A percentile compares a stretch with the other conserved stretches of the same genome.
These are phyloP conservation scores for Tricholoma furcatifolium DNA, from an alignment of 768 basidiomycete species.

Conservation along the genomic window DNA sequence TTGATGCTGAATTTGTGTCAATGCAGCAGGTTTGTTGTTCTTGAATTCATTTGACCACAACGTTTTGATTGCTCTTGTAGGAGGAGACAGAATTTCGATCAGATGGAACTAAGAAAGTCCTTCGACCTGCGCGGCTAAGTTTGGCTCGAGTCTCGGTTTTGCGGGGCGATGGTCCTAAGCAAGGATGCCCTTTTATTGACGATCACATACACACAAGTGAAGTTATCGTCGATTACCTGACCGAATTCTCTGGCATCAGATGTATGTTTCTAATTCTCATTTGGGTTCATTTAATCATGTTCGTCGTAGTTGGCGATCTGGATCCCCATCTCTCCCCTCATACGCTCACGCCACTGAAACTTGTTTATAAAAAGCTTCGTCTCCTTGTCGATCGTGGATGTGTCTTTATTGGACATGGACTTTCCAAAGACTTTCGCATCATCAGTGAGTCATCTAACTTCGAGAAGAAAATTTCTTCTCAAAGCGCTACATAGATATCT, in stretches of 20 bases:
- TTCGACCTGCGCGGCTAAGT: constrained; percentile 88
- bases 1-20: constrained; percentile 97
- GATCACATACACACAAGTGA: constrained; percentile 98
- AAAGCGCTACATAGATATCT: constrained; percentile 64
- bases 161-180: constrained; percentile 77
- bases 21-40: constrained; percentile 76
- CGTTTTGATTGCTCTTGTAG: constrained; percentile 32
- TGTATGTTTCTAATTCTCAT: constrained; percentile 46
- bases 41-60: background rate
- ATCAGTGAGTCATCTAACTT: constrained; percentile 72
- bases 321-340: constrained; percentile 81
- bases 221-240: constrained; percentile 92
- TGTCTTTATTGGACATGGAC: constrained; percentile 95
- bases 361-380: constrained; percentile 98
- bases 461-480: constrained; percentile 1
- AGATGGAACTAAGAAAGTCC: constrained; percentile 89
- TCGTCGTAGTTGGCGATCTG: constrained; percentile 78
- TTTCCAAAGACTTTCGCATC: constrained; percentile 96
- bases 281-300: constrained; percentile 3
- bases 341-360: constrained; percentile 91
- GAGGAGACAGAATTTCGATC: constrained; percentile 96
- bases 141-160: constrained; percentile 94
- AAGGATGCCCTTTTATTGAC: constrained; percentile 92
- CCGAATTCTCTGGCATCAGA: constrained; percentile 94
- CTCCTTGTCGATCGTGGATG: constrained; percentile 92